These are phyloP conservation scores for Fusarium nanum DNA, from an alignment of 2,329 filamentous ascomycete species.

Conservation along the genomic window DNA sequence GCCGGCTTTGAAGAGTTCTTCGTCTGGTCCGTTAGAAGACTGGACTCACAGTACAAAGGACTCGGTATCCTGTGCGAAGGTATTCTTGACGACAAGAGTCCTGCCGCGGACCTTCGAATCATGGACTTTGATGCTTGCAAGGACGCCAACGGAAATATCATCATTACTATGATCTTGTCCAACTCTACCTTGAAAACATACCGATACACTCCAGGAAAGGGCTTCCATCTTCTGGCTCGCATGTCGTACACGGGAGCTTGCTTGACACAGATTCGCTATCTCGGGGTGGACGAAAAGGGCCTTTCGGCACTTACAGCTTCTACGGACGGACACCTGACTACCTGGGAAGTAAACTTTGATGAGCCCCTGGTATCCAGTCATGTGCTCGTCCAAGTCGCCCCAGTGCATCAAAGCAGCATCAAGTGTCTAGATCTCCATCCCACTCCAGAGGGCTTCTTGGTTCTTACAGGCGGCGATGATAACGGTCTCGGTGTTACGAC, in stretches of 20 bases:
- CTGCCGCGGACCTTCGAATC: constrained; percentile 77
- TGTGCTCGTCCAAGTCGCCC: constrained; percentile 50
- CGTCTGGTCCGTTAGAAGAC: constrained; percentile 75
- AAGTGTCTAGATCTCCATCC: constrained; percentile 68
- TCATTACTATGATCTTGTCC: constrained; percentile 81
- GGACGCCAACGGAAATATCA: constrained; percentile 53
- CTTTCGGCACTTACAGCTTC: constrained; percentile 73
- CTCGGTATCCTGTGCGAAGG: constrained; percentile 69
- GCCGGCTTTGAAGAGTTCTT: constrained; percentile 91
- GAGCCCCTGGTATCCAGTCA: constrained; percentile 33
- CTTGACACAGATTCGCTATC: constrained; percentile 72
- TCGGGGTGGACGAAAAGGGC: constrained; percentile 47
- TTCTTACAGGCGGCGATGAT: constrained; percentile 89
- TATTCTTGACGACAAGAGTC: constrained; percentile 61
- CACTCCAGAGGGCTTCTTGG: constrained; percentile 54
- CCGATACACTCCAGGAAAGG: constrained; percentile 55
- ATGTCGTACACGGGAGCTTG: constrained; percentile 78
- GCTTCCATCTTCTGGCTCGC: constrained; percentile 63
- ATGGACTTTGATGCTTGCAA: constrained; percentile 76
- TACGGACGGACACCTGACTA: constrained; percentile 79
- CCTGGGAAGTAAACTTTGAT: constrained; percentile 46
- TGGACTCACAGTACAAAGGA: constrained; percentile 62
- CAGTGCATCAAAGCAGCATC: constrained; percentile 83
- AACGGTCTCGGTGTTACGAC: constrained; percentile 75
- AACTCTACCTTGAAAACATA: constrained; percentile 81